A percentile compares a stretch with the other conserved stretches of the same genome.
These are phyloP conservation scores for Suhomyces xylopsoci DNA, from an alignment of 805 yeast genomes.

Conservation along the genomic window DNA sequence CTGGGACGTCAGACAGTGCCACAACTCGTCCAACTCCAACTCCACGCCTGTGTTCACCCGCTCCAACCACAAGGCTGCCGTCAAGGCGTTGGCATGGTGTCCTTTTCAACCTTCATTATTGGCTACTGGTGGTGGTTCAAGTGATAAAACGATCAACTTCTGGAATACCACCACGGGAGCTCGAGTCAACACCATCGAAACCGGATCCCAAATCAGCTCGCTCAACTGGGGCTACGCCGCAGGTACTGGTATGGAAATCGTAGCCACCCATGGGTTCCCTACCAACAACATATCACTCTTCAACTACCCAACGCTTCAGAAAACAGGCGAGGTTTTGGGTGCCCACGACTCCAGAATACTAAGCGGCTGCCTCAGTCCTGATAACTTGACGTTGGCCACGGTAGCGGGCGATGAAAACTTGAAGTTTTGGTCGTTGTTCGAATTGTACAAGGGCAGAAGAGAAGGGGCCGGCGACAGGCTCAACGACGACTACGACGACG, in stretches of 20 bases:
- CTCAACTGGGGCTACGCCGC: conserved; percentile 82
- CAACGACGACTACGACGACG: conserved; percentile 13
- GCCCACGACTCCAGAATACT: conserved; percentile 92
- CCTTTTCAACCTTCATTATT: conserved; percentile 78
- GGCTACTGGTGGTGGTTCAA: conserved; percentile 97
- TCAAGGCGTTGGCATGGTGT: conserved; percentile 93
- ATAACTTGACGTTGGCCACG: conserved; percentile 85
- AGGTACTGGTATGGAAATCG: conserved; percentile 77
- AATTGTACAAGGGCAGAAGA: conserved; percentile 34
- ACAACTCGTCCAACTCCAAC: conserved; percentile 23
- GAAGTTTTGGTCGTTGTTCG: conserved; percentile 92
- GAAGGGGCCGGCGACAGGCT: conserved; percentile 16
- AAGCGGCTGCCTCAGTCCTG: conserved; percentile 82
- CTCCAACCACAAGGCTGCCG: conserved; percentile 86
- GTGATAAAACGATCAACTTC: conserved; percentile 84
- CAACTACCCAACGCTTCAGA: conserved; percentile 80
- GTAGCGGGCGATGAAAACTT: conserved; percentile 95
- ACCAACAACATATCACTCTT: conserved; percentile 78
- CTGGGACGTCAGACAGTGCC: conserved; percentile 74
- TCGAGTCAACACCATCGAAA: conserved; percentile 78
- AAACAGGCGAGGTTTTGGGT: conserved; percentile 78
- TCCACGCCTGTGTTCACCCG: conserved; percentile 65
- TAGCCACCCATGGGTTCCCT: conserved; percentile 93
- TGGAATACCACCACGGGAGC: conserved; percentile 95
- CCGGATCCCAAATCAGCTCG: conserved; percentile 94